Evolutionary conservation across 2,329 filamentous ascomycete species (phyloP), one percentile per base, ranked within the genome.

Genomic region (Aciculosporium take): DNA sequence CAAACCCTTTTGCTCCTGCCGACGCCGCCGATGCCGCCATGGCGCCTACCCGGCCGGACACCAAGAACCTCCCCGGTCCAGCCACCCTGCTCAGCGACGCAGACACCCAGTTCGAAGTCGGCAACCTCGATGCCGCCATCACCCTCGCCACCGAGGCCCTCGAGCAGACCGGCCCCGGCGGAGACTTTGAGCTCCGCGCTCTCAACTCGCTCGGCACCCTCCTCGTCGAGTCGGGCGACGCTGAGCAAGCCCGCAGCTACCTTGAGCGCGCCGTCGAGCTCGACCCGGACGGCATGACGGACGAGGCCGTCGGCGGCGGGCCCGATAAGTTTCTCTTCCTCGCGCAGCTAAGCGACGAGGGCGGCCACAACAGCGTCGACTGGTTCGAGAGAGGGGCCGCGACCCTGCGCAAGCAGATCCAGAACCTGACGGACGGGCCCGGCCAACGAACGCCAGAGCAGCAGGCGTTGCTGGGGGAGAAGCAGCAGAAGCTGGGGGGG

Each of bases 251-350:
- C 32, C 72, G 81, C 45, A 63, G 68, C 36, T 80, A 76, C 53
- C 94, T 95, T 54, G 59, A 78, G 45, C 69, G 74, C 35, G 86
- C 91, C 0, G 81, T 82, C 29, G 66, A 71, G 41, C 71, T 91
- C 28, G 91, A 98, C 57, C 71, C 79, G 20, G 76, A 88, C 43
- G 91, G 89, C 15, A 62, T 67, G 30, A 65, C 78, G 45, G 73
- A 81, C 15, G 81, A 86, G 53, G 72, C 76, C 30, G 59, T 79
- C 39, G 88, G 87, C 37, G 86, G 85, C 23, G 88, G 88, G 1
- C 77, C 87, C 0, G 89, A 96, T 56, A 96, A 95, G 64, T 96
- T 95, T 56, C 65, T 96, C 37, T 94, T 88, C 76, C 69, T 98
- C 44, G 91, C 91, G 48, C 91, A 98, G 63, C 70, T 98, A 53